A percentile compares a stretch with the other conserved stretches of the same genome.
phyloP scores from a whole-genome alignment of 768 basidiomycete species.

The Termitomyces sp. region DNA sequence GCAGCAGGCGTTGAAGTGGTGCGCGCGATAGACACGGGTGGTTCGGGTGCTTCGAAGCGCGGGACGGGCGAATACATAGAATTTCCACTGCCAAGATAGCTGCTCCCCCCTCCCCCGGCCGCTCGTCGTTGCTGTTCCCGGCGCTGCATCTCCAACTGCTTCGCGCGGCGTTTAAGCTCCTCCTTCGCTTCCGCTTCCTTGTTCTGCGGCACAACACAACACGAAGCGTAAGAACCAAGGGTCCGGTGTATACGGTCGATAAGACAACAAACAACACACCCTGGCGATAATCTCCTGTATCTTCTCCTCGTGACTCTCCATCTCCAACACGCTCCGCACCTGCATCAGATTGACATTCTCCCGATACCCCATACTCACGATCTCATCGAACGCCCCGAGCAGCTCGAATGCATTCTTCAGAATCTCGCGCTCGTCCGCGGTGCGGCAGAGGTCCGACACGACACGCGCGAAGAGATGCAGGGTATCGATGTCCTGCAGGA shows the following conservation, averaged over 20 bases:
- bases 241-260: not conserved
- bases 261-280: constrained; percentile 43
- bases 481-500: constrained; percentile 96
- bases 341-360: constrained; percentile 79
- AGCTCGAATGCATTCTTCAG: constrained; percentile 89
- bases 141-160: constrained; percentile 97
- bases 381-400: constrained; percentile 94
- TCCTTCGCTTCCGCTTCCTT: constrained; percentile 99
- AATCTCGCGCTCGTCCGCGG: constrained; percentile 87
- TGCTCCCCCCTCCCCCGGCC: constrained; percentile 46
- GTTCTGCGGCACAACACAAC: no score
- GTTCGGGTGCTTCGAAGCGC: constrained; percentile 65
- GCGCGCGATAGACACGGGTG: constrained; percentile 35
- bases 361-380: constrained; percentile 85
- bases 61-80: constrained; percentile 72
- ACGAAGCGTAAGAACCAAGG: not conserved
- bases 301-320: constrained; percentile 91
- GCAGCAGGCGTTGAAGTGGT: constrained; percentile 40
- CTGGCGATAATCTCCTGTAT: constrained; percentile 98
- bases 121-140: constrained; percentile 87
- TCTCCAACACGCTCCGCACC: constrained; percentile 75
- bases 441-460: constrained; percentile 87
- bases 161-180: constrained; percentile 95
- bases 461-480: constrained; percentile 92
- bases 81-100: constrained; percentile 63